phyloP scores from a whole-genome alignment of 129 eudicot genomes.

The Chrysanthemum lavandulifolium region DNA sequence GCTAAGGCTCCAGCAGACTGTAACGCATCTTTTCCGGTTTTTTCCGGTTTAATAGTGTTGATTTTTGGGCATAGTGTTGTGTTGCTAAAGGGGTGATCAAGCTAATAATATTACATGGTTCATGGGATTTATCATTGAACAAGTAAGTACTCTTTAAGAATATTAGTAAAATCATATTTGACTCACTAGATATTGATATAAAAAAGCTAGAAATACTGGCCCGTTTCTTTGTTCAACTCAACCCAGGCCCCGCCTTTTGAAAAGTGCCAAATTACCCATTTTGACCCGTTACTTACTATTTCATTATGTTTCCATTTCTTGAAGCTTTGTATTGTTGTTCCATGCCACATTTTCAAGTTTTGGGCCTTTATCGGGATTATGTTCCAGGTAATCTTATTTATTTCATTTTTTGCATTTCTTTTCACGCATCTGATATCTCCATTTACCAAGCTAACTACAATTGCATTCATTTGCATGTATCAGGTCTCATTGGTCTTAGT shows the following conservation, averaged over 20 bases:
- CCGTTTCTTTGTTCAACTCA: too few relatives aligned
- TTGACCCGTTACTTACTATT: not conserved
- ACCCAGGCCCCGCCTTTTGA: too few relatives aligned
- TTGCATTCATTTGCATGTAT: slow-evolving; percentile 9
- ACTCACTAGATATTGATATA: too few relatives aligned
- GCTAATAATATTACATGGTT: slow-evolving; percentile 84
- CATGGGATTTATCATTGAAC: slow-evolving; percentile 93
- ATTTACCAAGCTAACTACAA: not conserved
- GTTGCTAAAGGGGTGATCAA: too few relatives aligned
- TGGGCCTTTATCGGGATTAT: slow-evolving; percentile 93
- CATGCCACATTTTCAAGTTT: slow-evolving; percentile 85
- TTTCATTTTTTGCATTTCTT: too few relatives aligned
- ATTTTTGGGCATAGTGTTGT: too few relatives aligned
- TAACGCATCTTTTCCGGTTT: too few relatives aligned
- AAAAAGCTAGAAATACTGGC: too few relatives aligned
- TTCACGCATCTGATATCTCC: not conserved
- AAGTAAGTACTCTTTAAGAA: slow-evolving; percentile 35
- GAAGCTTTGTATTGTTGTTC: slow-evolving; percentile 95
- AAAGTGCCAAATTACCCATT: too few relatives aligned
- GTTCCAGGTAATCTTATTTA: slow-evolving; percentile 65
- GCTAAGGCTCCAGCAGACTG: too few relatives aligned
- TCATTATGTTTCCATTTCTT: slow-evolving; percentile 13
- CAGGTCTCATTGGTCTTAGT: slow-evolving; percentile 90
- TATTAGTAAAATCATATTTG: too few relatives aligned
- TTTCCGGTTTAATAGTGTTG: too few relatives aligned